Evolutionary conservation across 306 rosid species (phyloP).

Genomic region (Quercus wislizeni): DNA sequence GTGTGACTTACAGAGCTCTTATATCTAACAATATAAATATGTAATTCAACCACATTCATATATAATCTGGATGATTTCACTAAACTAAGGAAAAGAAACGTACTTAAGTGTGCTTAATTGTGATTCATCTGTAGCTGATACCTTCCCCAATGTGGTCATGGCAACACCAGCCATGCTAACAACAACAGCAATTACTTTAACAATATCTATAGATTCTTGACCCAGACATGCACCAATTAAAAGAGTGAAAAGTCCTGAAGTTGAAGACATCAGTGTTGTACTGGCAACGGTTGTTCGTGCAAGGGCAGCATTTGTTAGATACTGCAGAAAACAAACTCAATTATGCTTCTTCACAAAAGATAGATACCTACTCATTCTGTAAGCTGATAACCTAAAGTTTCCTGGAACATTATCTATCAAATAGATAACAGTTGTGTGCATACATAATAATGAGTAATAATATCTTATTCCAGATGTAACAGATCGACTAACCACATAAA

Average conservation of each 20-base stretch:
- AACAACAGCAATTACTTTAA: slow-evolving; percentile 24
- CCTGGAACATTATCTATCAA: neutral
- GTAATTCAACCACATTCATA: neutral
- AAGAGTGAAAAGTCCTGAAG: slow-evolving; percentile 30
- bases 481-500: too few relatives aligned
- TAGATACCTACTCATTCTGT: neutral
- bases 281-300: slow-evolving; percentile 35
- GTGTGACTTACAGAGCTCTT: neutral
- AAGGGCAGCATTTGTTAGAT: slow-evolving; percentile 30
- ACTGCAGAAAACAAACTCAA: slow-evolving; percentile 14
- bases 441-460: neutral
- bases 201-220: slow-evolving; percentile 25
- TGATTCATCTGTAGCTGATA: slow-evolving; percentile 22
- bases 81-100: neutral
- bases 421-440: neutral
- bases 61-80: neutral
- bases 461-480: neutral
- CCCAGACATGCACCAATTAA: slow-evolving; percentile 32
- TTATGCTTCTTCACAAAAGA: neutral
- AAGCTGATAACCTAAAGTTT: neutral
- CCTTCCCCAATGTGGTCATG: slow-evolving; percentile 29
- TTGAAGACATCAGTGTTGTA: slow-evolving; percentile 30
- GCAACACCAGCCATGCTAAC: slow-evolving; percentile 37
- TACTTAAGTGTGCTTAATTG: slow-evolving; percentile 3
- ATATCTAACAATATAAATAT: neutral